phyloP scores from a whole-genome alignment of 345 rosid genomes.

The Eucalyptus fibrosa region DNA sequence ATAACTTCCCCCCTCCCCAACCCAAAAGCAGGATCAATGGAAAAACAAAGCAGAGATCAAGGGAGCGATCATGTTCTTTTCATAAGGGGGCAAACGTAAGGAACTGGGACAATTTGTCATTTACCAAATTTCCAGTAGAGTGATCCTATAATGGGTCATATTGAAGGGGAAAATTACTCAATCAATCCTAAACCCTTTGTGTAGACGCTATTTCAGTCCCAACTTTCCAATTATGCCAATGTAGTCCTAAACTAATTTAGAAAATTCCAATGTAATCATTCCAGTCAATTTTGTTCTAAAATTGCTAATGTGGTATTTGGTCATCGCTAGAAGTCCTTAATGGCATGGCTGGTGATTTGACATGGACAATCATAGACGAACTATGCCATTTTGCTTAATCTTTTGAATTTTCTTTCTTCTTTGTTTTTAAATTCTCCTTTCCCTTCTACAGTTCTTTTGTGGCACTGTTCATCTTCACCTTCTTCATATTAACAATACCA shows the following conservation, averaged over 20 bases:
- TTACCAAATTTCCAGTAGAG: not conserved
- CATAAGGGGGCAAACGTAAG: not conserved
- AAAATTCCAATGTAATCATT: not conserved
- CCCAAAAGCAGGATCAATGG: not conserved
- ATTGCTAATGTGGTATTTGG: not conserved
- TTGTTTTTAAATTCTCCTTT: not conserved
- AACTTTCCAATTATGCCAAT: not conserved
- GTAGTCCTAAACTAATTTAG: not conserved
- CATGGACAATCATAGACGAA: not conserved
- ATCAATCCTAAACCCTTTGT: not conserved
- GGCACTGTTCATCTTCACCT: not conserved
- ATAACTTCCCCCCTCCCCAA: not conserved
- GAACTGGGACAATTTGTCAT: not conserved
- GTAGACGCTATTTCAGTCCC: not conserved
- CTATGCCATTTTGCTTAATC: not conserved
- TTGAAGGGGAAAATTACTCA: not conserved
- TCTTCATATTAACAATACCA: not conserved
- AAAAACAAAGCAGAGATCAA: not conserved
- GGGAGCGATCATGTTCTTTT: not conserved
- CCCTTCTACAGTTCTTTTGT: not conserved
- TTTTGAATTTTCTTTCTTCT: not conserved
- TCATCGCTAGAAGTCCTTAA: not conserved
- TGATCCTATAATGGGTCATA: not conserved
- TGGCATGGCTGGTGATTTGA: not conserved
- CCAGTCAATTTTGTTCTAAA: not conserved